Percentiles rank a stretch among this genome's conserved stretches.
These are phyloP conservation scores for Lolium multiflorum DNA, from an alignment of 176 grass and related monocot species.

Conservation along the genomic window DNA sequence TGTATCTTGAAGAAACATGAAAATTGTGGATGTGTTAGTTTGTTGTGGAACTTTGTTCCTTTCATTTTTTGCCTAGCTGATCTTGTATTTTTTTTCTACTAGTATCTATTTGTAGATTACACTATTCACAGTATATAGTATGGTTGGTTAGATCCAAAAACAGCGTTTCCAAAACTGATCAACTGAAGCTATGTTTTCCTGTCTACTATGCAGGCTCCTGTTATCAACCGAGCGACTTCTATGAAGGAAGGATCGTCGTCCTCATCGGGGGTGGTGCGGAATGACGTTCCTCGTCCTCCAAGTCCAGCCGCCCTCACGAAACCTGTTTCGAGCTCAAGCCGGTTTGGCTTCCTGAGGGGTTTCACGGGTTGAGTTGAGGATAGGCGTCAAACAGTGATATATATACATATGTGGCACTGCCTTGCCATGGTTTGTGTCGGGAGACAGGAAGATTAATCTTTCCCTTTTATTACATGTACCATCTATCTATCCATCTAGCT, in stretches of 20 bases:
- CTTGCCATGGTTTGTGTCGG: slow-evolving; percentile 37
- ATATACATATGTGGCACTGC: slow-evolving; percentile 18
- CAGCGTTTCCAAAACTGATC: not conserved
- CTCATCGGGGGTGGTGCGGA: not conserved
- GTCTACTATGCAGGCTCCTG: slow-evolving; percentile 21
- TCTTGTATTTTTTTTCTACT: not conserved
- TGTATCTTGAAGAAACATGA: not conserved
- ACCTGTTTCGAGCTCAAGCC: slow-evolving; percentile 37
- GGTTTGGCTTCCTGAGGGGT: slow-evolving; percentile 48
- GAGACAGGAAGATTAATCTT: slow-evolving; percentile 25
- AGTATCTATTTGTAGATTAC: not conserved
- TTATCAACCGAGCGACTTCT: slow-evolving; percentile 42
- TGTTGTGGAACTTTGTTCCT: not conserved
- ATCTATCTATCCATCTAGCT: not conserved
- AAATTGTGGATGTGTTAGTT: not conserved
- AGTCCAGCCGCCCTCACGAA: slow-evolving; percentile 17
- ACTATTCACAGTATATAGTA: not conserved
- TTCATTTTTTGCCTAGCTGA: not conserved
- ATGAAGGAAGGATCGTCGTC: slow-evolving; percentile 15
- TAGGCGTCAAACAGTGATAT: not conserved
- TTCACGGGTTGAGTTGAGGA: slow-evolving; percentile 38
- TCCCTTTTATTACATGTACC: slow-evolving; percentile 2
- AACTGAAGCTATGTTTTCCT: not conserved
- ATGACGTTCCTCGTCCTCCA: not conserved
- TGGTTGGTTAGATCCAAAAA: not conserved